Evolutionary conservation across 148 eudicot genomes (phyloP).

Genomic region (Arctostaphylos glauca): DNA sequence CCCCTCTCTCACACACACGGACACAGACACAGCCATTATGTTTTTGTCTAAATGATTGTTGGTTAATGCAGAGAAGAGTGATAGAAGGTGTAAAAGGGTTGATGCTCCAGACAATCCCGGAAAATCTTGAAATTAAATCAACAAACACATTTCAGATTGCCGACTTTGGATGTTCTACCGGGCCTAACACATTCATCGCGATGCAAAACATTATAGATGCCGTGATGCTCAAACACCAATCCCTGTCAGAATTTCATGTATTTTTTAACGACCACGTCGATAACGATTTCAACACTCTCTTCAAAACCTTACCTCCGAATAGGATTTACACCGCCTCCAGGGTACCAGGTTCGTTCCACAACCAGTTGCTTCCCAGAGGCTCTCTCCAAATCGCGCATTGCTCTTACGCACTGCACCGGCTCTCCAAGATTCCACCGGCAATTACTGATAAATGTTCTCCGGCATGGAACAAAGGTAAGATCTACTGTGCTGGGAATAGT

Average conservation of each 20-base stretch:
- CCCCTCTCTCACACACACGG: too few relatives aligned
- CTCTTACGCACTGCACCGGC: slow-evolving; percentile 25
- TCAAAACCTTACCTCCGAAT: slow-evolving; percentile 3
- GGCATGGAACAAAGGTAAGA: too few relatives aligned
- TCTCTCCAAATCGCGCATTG: slow-evolving; percentile 18
- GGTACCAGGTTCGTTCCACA: slow-evolving; percentile 20
- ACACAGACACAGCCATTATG: too few relatives aligned
- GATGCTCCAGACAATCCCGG: slow-evolving; percentile 12
- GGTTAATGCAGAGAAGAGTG: not conserved
- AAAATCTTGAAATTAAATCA: slow-evolving; percentile 11
- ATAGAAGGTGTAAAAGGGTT: not conserved
- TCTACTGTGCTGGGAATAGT: too few relatives aligned
- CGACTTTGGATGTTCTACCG: slow-evolving; percentile 19
- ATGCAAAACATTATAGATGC: slow-evolving; percentile 14
- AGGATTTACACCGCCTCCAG: not conserved
- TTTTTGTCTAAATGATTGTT: too few relatives aligned
- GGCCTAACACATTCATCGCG: slow-evolving; percentile 18
- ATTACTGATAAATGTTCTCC: not conserved
- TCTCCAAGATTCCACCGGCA: slow-evolving; percentile 18
- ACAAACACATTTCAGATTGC: slow-evolving; percentile 6
- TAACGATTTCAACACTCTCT: slow-evolving; percentile 25
- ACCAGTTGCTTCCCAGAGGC: slow-evolving; percentile 17
- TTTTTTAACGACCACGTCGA: slow-evolving; percentile 17
- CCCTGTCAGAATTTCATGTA: not conserved
- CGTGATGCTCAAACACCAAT: not conserved